Percentiles rank a stretch among this genome's conserved stretches.
phyloP scores from a whole-genome alignment of 2,329 filamentous ascomycete species.

The Aureobasidium sp. region DNA sequence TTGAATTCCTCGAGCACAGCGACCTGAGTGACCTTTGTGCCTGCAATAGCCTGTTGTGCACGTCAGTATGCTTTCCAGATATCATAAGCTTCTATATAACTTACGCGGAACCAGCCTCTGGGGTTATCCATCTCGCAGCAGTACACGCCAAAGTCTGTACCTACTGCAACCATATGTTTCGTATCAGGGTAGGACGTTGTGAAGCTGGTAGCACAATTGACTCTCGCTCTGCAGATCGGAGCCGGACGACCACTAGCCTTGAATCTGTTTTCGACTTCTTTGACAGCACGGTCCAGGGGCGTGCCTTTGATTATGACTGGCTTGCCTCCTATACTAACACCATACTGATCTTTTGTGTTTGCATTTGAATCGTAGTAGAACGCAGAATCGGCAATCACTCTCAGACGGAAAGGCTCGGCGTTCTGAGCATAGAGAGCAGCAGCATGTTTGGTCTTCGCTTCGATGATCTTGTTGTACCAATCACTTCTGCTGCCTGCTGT shows the following conservation, averaged over 20 bases:
- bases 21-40: slow-evolving; percentile 77
- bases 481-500: slow-evolving; percentile 68
- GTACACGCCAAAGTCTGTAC: slow-evolving; percentile 90
- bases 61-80: slow-evolving; percentile 25
- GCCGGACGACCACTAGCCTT: slow-evolving; percentile 58
- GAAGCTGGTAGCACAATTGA: slow-evolving; percentile 92
- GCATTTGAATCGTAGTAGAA: slow-evolving; percentile 70
- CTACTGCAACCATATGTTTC: slow-evolving; percentile 83
- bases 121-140: slow-evolving; percentile 84
- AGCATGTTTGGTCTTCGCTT: slow-evolving; percentile 91
- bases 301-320: slow-evolving; percentile 81
- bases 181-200: slow-evolving; percentile 59
- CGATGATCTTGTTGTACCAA: slow-evolving; percentile 90
- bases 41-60: slow-evolving; percentile 60
- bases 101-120: slow-evolving; percentile 81
- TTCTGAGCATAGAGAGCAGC: slow-evolving; percentile 84
- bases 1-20: slow-evolving; percentile 94
- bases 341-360: slow-evolving; percentile 27
- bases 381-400: slow-evolving; percentile 85
- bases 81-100: slow-evolving; percentile 25
- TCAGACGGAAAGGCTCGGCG: slow-evolving; percentile 86
- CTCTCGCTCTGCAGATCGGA: slow-evolving; percentile 74
- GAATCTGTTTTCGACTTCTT: slow-evolving; percentile 76
- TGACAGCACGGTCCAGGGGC: slow-evolving; percentile 82
- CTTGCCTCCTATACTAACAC: slow-evolving; percentile 45